A percentile compares a stretch with the other conserved stretches of the same genome.
Evolutionary conservation across 108 stramenopile genomes (phyloP).

Genomic region (Fragilariopsis cylindrus): DNA sequence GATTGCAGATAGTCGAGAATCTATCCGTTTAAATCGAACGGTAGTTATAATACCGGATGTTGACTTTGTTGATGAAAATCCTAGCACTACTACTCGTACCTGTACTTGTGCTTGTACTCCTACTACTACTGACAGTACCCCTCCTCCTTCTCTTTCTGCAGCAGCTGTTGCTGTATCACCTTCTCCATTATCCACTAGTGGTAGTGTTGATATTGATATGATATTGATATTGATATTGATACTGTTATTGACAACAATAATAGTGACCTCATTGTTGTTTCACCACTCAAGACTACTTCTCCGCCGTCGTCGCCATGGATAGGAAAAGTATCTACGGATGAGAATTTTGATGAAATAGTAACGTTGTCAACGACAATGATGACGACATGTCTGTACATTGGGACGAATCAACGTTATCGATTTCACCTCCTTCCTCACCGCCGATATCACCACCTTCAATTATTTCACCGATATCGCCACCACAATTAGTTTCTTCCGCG

Average conservation of each 20-base stretch:
- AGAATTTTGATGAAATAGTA: neutral
- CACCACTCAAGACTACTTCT: too few species aligned
- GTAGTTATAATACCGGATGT: neutral
- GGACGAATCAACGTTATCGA: conserved; percentile 5
- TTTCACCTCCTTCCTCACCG: neutral
- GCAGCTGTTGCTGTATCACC: too few species aligned
- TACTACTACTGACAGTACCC: neutral
- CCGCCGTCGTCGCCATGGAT: too few species aligned
- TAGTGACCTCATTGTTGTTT: neutral
- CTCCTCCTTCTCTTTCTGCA: neutral
- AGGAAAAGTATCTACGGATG: neutral
- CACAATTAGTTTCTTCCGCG: too few species aligned
- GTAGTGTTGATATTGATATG: neutral
- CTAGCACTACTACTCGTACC: neutral
- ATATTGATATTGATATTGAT: too few species aligned
- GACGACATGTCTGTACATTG: conserved; percentile 10
- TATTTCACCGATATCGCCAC: neutral
- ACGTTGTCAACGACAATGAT: neutral
- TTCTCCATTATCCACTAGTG: too few species aligned
- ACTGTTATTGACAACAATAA: neutral
- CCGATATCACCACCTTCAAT: conserved; percentile 2
- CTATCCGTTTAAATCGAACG: conserved; percentile 9
- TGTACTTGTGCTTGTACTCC: neutral
- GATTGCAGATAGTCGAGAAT: conserved; percentile 4
- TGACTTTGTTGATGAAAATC: neutral